These are phyloP conservation scores for Globisporangium echinulatum DNA, from an alignment of 352 stramenopile genomes.

Conservation along the genomic window DNA sequence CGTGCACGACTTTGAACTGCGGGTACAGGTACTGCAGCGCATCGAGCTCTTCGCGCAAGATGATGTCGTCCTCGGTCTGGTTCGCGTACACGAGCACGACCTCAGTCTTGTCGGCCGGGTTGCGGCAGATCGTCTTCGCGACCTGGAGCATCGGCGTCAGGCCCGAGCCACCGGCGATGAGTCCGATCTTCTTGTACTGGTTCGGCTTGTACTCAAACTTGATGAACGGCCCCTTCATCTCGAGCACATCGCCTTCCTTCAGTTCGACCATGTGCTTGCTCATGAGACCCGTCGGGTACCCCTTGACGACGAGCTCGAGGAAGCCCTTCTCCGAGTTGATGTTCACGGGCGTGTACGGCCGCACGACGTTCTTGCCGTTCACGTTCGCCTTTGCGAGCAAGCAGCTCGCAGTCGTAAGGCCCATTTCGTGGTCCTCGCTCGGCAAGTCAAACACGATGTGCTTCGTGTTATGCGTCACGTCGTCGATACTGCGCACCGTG, in stretches of 20 bases:
- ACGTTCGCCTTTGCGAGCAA: constrained; percentile 65
- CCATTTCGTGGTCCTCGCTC: constrained; percentile 53
- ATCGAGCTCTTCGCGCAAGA: constrained; percentile 83
- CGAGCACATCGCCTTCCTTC: constrained; percentile 76
- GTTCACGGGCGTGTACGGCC: constrained; percentile 87
- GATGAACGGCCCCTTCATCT: constrained; percentile 87
- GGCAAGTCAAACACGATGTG: constrained; percentile 67
- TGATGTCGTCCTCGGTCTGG: constrained; percentile 83
- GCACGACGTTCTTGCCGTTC: constrained; percentile 67
- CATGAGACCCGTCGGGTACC: constrained; percentile 77
- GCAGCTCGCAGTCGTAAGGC: constrained; percentile 45
- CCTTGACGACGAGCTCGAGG: constrained; percentile 87
- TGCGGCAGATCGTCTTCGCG: constrained; percentile 76
- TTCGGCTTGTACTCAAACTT: constrained; percentile 88
- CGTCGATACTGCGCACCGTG: constrained; percentile 64
- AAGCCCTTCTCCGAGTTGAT: constrained; percentile 80
- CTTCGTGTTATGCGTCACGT: constrained; percentile 74
- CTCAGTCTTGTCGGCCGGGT: constrained; percentile 80
- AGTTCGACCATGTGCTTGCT: constrained; percentile 85
- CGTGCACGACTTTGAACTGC: constrained; percentile 68
- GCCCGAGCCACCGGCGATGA: constrained; percentile 88
- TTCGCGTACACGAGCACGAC: constrained; percentile 85
- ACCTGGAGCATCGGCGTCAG: constrained; percentile 90
- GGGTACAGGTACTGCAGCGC: constrained; percentile 77
- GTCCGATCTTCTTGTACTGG: constrained; percentile 84